Evolutionary conservation across 202 grass and related monocot species (phyloP).

Genomic region (Cymbopogon flexuosus): DNA sequence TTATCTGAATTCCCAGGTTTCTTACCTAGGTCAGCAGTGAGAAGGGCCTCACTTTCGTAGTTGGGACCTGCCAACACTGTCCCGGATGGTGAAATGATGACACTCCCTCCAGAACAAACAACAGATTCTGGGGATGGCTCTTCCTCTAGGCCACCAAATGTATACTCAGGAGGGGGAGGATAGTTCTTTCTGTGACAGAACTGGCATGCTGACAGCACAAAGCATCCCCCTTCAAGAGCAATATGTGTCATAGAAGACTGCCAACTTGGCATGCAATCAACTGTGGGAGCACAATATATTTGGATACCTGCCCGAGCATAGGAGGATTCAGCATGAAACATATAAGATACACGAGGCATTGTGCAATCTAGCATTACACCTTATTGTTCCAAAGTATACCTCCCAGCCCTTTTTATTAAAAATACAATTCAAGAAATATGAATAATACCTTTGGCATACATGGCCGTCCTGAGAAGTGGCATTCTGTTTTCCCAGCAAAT

Average conservation of each 20-base stretch:
- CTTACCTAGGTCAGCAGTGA: conserved; percentile 72
- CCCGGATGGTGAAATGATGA: conserved; percentile 63
- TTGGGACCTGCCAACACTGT: conserved; percentile 64
- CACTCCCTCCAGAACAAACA: conserved; percentile 56
- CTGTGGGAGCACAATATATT: conserved; percentile 76
- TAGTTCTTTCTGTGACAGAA: conserved; percentile 56
- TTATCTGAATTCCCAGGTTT: background rate
- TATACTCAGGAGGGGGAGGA: conserved; percentile 53
- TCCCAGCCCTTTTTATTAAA: background rate
- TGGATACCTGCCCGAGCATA: conserved; percentile 47
- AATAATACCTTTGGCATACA: conserved; percentile 82
- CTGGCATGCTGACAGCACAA: conserved; percentile 59
- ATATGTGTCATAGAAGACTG: conserved; percentile 65
- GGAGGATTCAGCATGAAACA: background rate
- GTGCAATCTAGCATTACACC: conserved; percentile 4
- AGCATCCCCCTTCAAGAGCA: conserved; percentile 70
- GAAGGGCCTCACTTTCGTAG: conserved; percentile 64
- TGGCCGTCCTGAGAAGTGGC: conserved; percentile 61
- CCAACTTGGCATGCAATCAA: conserved; percentile 44
- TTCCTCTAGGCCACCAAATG: conserved; percentile 45
- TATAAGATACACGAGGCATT: background rate
- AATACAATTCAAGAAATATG: conserved; percentile 5
- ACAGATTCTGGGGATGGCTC: conserved; percentile 57
- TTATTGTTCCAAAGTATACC: background rate
- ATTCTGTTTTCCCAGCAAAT: conserved; percentile 86